Base-by-base conservation (phyloP, 805 yeast species). In the Candida verbasci region DNA sequence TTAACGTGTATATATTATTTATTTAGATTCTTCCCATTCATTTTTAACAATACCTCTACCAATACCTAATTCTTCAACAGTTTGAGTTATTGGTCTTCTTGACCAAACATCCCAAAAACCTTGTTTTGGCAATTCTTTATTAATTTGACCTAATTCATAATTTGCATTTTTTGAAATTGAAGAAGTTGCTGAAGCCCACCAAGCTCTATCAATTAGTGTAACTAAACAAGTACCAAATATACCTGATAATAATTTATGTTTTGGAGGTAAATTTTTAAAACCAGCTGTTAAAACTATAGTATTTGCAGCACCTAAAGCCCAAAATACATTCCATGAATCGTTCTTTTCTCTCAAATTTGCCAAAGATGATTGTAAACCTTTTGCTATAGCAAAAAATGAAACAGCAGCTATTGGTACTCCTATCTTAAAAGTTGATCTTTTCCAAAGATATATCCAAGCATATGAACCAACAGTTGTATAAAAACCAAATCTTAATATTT, bases 51-150 rank as follows among this genome's bases (percentile, higher is more conserved):
- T 70, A 47, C 81, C 80, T 55, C 81, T 66, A 37, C 81, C 81
- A 46, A 63, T 78, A 45, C 95, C 95, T 47, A 86, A 68, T 51
- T 79, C 80, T 43, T 76, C 82, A 18, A 82, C 74, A 8, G 94
- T 84, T 62, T 84, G 88, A 15, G 87, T 78, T 46, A 86, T 63
- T 12, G 95, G 95, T 52, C 85, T 76, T 69, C 95, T 80, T 65
- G 79, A 76, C 55, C 78, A 76, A 24, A 80, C 80, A 45, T 85
- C 91, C 88, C 88, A 86, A 63, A 84, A 83, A 25, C 80, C 80
- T 47, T 56, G 70, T 66, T 41, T 49, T 9, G 31, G 33, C 34
- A 65, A 48, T 15, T 60, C 60, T 40, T 57, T 56, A 40, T 49
- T 60, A 44, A 62, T 60, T 60, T 59, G 70, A 29, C 64, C 69